Conservation (phyloP, 345 rosid species). For the Mercurialis annua region DNA sequence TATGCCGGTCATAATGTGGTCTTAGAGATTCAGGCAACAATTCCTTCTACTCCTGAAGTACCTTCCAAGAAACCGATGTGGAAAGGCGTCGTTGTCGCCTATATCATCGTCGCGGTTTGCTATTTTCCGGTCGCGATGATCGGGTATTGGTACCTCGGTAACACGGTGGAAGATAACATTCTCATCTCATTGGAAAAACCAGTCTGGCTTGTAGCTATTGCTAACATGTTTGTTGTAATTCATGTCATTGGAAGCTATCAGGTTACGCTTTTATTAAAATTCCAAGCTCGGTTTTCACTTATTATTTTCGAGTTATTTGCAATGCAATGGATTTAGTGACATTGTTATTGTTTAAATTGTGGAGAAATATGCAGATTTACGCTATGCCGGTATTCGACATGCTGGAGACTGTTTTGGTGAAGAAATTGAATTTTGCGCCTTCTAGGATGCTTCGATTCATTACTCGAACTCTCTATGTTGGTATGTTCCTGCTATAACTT, state of each 20-base stretch:
- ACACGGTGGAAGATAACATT: constrained; percentile 60
- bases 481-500: constrained; percentile 32
- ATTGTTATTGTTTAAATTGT: background rate
- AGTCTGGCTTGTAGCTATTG: constrained; percentile 61
- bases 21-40: constrained; percentile 87
- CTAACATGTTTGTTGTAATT: too few species aligned
- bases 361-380: constrained; percentile 35
- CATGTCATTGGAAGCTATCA: constrained; percentile 93
- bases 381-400: constrained; percentile 86
- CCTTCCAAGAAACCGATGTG: constrained; percentile 86
- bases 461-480: constrained; percentile 60
- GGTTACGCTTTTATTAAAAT: too few species aligned
- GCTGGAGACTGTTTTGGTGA: constrained; percentile 70
- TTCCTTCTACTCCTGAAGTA: constrained; percentile 76
- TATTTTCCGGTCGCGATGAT: constrained; percentile 72
- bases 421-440: constrained; percentile 46
- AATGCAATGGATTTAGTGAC: background rate
- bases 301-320: too few species aligned
- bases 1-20: constrained; percentile 87
- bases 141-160: constrained; percentile 61
- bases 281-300: too few species aligned
- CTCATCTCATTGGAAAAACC: constrained; percentile 65
- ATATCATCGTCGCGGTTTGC: constrained; percentile 63
- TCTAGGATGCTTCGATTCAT: constrained; percentile 53
- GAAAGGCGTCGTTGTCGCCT: constrained; percentile 76